Evolutionary conservation across 1,284 basidiomycete genomes (phyloP).

Genomic region (Austroboletus olivaceoglutinosus): DNA sequence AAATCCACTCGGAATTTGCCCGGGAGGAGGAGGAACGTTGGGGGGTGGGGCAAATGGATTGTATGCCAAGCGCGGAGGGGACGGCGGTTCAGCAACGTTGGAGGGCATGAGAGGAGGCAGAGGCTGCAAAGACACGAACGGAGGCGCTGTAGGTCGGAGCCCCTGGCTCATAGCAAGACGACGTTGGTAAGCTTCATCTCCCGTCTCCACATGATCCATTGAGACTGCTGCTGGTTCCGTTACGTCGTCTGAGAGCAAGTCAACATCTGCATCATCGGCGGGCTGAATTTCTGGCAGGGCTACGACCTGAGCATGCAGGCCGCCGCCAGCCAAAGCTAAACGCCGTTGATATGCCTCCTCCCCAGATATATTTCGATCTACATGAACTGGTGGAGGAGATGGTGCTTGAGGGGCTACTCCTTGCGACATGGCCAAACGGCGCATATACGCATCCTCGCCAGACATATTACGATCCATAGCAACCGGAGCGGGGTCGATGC

Average conservation of each 20-base stretch:
- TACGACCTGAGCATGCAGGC: slow-evolving; percentile 23
- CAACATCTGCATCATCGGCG: slow-evolving; percentile 19
- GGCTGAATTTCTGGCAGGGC: slow-evolving; percentile 3
- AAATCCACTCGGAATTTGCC: slow-evolving; percentile 46
- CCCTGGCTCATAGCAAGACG: slow-evolving; percentile 56
- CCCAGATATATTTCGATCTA: slow-evolving; percentile 47
- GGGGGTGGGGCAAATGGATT: slow-evolving; percentile 65
- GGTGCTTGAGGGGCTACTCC: slow-evolving; percentile 15
- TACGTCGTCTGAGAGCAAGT: slow-evolving; percentile 8
- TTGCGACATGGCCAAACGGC: slow-evolving; percentile 52
- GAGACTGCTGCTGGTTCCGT: slow-evolving; percentile 16
- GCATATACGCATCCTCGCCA: slow-evolving; percentile 60
- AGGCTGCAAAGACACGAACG: slow-evolving; percentile 17
- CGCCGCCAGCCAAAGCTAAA: slow-evolving; percentile 46
- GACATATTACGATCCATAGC: slow-evolving; percentile 39
- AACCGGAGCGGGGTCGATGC: slow-evolving; percentile 27
- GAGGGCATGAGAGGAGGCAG: slow-evolving; percentile 16
- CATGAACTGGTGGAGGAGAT: slow-evolving; percentile 25
- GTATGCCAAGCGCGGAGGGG: slow-evolving; percentile 54
- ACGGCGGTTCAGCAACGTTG: slow-evolving; percentile 31
- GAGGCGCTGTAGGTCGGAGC: slow-evolving; percentile 21
- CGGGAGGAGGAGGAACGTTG: slow-evolving; percentile 53
- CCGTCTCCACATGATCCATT: slow-evolving; percentile 42
- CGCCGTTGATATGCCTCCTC: slow-evolving; percentile 66
- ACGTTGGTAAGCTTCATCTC: slow-evolving; percentile 70